phyloP scores from a whole-genome alignment of 306 rosid genomes.

The Alnus glutinosa region DNA sequence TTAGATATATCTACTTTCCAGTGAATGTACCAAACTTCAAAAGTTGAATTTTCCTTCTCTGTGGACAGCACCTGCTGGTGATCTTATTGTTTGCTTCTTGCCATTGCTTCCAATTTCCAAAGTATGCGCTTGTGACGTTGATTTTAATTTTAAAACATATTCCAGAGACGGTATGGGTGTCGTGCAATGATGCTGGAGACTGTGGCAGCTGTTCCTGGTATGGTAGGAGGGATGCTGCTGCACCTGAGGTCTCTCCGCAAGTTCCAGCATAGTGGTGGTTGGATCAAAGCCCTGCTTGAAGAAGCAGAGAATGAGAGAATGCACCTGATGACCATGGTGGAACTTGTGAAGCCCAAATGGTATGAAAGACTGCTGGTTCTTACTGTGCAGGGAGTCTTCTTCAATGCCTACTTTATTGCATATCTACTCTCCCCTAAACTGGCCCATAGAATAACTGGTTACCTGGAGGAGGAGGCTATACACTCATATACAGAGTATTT shows the following conservation, averaged over 20 bases:
- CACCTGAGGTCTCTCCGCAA: constrained; percentile 63
- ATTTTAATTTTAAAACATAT: constrained; percentile 8
- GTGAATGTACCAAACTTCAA: neutral
- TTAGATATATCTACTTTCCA: neutral
- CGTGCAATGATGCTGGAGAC: constrained; percentile 91
- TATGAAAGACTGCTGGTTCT: constrained; percentile 68
- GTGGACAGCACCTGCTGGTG: neutral
- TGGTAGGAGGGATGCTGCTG: constrained; percentile 81
- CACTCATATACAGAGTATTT: constrained; percentile 60
- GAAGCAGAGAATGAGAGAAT: constrained; percentile 90
- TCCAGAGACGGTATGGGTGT: constrained; percentile 76
- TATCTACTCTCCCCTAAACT: constrained; percentile 63
- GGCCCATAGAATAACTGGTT: constrained; percentile 76
- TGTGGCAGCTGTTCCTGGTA: constrained; percentile 76
- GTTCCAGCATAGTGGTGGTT: constrained; percentile 72
- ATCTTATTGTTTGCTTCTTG: neutral
- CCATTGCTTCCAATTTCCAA: constrained; percentile 6
- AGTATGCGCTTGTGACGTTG: constrained; percentile 12
- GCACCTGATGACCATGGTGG: constrained; percentile 85
- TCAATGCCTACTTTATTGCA: constrained; percentile 60
- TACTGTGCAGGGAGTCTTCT: constrained; percentile 78
- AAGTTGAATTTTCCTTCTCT: neutral
- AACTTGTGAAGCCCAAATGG: constrained; percentile 74
- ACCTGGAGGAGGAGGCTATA: constrained; percentile 78
- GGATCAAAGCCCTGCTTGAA: constrained; percentile 79